Conservation (phyloP, 768 basidiomycete genomes). For the Russula compacta region DNA sequence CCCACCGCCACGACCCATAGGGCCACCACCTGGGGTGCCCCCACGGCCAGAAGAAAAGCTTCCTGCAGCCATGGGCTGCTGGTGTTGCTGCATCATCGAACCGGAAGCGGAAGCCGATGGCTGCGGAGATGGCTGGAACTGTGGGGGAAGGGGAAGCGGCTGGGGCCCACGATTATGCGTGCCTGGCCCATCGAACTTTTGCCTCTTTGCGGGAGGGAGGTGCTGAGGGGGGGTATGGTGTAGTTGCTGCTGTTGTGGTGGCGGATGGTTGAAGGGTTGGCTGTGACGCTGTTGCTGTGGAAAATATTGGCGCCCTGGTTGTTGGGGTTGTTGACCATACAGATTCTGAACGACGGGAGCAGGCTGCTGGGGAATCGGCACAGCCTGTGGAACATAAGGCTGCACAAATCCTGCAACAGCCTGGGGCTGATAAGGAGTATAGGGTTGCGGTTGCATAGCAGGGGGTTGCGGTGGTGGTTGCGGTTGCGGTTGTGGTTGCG, state of each 20-base stretch:
- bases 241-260: conserved; percentile 31
- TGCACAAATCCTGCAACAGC: conserved; percentile 49
- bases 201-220: conserved; percentile 86
- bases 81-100: conserved; percentile 32
- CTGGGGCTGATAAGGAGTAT: conserved; percentile 68
- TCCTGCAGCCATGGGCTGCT: conserved; percentile 18
- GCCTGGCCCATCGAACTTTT: conserved; percentile 57
- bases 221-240: conserved; percentile 69
- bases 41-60: conserved; percentile 31
- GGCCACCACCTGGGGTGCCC: conserved; percentile 32
- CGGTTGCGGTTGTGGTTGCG: conserved; percentile 39
- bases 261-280: conserved; percentile 29
- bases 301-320: conserved; percentile 39
- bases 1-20: conserved; percentile 34
- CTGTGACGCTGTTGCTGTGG: conserved; percentile 36
- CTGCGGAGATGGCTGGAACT: conserved; percentile 52
- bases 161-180: conserved; percentile 42
- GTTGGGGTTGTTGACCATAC: conserved; percentile 26
- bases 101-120: conserved; percentile 29
- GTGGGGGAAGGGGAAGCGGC: conserved; percentile 51
- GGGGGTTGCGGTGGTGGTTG: conserved; percentile 48
- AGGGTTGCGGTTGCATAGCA: conserved; percentile 45
- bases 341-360: conserved; percentile 35
- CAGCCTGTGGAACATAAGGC: conserved; percentile 57
- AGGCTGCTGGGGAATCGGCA: conserved; percentile 42